These are phyloP conservation scores for Myriosclerotinia scirpicola DNA, from an alignment of 2,329 filamentous ascomycete genomes.

Conservation along the genomic window DNA sequence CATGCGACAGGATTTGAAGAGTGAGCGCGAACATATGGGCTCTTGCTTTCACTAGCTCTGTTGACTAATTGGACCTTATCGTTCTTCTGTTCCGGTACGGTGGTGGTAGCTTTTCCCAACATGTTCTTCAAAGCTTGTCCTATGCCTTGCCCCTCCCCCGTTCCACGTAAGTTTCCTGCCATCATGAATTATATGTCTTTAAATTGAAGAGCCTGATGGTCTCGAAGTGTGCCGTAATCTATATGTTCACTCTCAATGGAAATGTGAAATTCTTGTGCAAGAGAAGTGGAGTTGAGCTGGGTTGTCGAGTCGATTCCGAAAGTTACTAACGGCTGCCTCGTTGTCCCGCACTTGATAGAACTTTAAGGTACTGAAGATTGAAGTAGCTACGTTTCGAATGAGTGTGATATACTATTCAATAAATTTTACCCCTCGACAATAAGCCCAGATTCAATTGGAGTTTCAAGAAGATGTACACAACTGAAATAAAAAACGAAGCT, in stretches of 20 bases:
- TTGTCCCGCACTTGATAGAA: not conserved
- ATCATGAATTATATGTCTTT: conserved; percentile 29
- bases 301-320: conserved; percentile 3
- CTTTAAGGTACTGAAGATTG: not conserved
- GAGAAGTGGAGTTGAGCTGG: conserved; percentile 11
- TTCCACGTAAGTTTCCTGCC: conserved; percentile 34
- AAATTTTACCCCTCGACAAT: not conserved
- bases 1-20: conserved; percentile 82
- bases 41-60: conserved; percentile 59
- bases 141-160: conserved; percentile 33
- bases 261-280: conserved; percentile 1
- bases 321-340: conserved; percentile 4
- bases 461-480: not conserved
- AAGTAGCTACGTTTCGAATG: not conserved
- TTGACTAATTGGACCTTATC: conserved; percentile 48
- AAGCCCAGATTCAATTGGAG: not conserved
- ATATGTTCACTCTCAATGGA: conserved; percentile 5
- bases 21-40: conserved; percentile 71
- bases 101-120: conserved; percentile 14
- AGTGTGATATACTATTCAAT: not conserved
- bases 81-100: conserved; percentile 27
- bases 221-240: not conserved
- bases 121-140: conserved; percentile 33
- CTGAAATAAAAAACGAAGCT: not conserved
- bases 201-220: not conserved